Base-by-base conservation (phyloP, 2,329 filamentous ascomycete species). In the Epichloe scottii region DNA sequence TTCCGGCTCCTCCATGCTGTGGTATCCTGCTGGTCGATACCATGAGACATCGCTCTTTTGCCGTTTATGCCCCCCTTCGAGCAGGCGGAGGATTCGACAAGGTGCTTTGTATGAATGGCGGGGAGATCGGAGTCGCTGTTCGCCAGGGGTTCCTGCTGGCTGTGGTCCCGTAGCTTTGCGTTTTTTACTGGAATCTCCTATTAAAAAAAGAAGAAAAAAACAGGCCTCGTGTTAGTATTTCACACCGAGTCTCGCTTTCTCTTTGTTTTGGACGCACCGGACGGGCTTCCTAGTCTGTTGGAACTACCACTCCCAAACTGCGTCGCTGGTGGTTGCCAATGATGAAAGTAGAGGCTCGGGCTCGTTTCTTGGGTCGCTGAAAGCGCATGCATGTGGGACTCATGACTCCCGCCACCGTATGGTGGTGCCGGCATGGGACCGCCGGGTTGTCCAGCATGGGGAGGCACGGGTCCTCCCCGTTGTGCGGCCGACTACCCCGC, bases 341-440 rank as follows among this genome's bases (percentile, higher is more conserved):
- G 88, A 63, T 95, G 88, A 65, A 95, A 95, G 66, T 88, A 93
- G 46, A 95, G 86, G 21, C 84, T 85, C 0, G 85, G 82, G 40
- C 85, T 87, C 17, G 81, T 77, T 56, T 82, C 79, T 57, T 85
- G 77, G 59, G 82, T 79, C 53, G 77, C 54, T 34, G 75, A 50
- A 50, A 80, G 76, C 39, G 70, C 73, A 61, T 73, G 77, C 62
- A 71, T 74, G 66, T 75, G 76, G 60, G 65, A 51, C 45, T 67
- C 71, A 59, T 63, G 66, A 68, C 66, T 40, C 11, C 38, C 47
- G n/a, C 47, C 39, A 11, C 47, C 30, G 14, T 74, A 69, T 50
- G 69, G 60, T 54, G 71, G 63, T 59, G 71, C 66, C 35, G 61
- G 54, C 26, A 48, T 35, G 15, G 46, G 14, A 19, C 38, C 38